phyloP scores from a whole-genome alignment of 2,329 filamentous ascomycete species.

The Zelopaecilomyces penicillatus region DNA sequence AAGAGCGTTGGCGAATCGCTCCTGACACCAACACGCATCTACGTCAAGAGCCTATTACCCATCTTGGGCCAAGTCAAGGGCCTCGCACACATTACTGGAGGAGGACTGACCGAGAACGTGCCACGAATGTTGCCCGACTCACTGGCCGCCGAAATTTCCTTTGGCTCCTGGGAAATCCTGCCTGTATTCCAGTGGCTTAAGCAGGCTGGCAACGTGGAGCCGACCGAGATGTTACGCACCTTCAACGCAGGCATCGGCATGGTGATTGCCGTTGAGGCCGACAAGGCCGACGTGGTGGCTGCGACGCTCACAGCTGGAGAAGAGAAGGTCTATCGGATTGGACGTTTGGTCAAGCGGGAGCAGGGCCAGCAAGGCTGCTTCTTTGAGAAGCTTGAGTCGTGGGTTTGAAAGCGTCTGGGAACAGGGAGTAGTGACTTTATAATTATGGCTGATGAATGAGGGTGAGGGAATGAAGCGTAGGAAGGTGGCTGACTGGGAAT shows the following conservation, averaged over 20 bases:
- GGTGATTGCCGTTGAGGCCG: constrained; percentile 70
- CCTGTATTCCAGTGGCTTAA: constrained; percentile 85
- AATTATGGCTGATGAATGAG: too few relatives aligned
- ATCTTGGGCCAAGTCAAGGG: constrained; percentile 70
- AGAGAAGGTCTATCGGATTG: constrained; percentile 71
- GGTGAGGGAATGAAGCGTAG: too few relatives aligned
- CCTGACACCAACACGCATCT: constrained; percentile 86
- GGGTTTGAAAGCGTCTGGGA: constrained; percentile 12
- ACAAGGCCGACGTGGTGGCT: constrained; percentile 52
- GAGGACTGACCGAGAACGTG: constrained; percentile 87
- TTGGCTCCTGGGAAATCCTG: constrained; percentile 64
- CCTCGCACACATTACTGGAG: constrained; percentile 93
- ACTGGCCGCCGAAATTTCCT: constrained; percentile 75
- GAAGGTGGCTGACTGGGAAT: too few relatives aligned
- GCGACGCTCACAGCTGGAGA: constrained; percentile 48
- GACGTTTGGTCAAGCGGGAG: constrained; percentile 55
- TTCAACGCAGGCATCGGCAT: constrained; percentile 96
- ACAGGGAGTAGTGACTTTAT: background rate
- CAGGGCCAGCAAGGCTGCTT: constrained; percentile 26
- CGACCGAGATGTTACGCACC: constrained; percentile 76
- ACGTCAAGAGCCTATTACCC: constrained; percentile 73
- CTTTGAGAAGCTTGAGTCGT: constrained; percentile 26
- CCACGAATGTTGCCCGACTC: constrained; percentile 80
- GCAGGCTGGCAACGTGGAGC: constrained; percentile 57
- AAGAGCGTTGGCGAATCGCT: constrained; percentile 65